Evolutionary conservation across 331 rosid genomes (phyloP), one percentile per base, ranked within the genome.

Genomic region (Malus hybrid): DNA sequence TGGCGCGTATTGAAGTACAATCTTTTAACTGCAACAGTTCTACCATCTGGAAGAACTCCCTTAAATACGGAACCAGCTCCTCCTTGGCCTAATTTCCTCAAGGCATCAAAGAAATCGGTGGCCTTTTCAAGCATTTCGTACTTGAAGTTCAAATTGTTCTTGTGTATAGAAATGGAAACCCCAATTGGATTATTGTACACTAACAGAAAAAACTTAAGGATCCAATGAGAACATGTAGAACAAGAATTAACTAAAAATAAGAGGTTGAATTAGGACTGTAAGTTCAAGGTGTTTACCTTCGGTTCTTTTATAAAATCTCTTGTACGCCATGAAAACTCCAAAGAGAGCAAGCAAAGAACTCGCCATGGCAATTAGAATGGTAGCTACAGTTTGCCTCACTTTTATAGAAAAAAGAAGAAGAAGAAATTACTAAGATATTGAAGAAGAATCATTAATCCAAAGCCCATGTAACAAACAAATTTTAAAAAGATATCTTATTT

Each of bases 51-150:
- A 7, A 88, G 88, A 68, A 78, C 82, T 69, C 86, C 93, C 78
- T 81, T 81, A 70, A 74, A 90, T 63, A 88, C 86, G 24, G 96
- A 83, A 74, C 89, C 89, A 50, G 83, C 82, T 58, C 85, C 86
- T 4, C 83, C 89, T 22, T 86, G 84, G 20, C 89, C 91, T 53
- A 87, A 55, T 77, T 86, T 87, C 77, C 77, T 83, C 18, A 82
- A 57, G 18, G 57, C 36, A 61, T 86, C 75, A 18, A 91, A 87
- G 71, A 6, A 19, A 63, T 82, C 68, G 6, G 88, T 83, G 34
- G 89, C 89, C 81, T 79, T 85, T 72, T 82, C 87, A 1, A 89
- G 95, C 65, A 81, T 46, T 55, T 83, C 90, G 19, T 86, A 89
- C 78, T 69, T 83, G 87, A 78, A 87, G 76, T 81, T 71, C 76